Evolutionary conservation across 345 rosid species (phyloP), one percentile per base, ranked within the genome.

Genomic region (Erodium maritimum): DNA sequence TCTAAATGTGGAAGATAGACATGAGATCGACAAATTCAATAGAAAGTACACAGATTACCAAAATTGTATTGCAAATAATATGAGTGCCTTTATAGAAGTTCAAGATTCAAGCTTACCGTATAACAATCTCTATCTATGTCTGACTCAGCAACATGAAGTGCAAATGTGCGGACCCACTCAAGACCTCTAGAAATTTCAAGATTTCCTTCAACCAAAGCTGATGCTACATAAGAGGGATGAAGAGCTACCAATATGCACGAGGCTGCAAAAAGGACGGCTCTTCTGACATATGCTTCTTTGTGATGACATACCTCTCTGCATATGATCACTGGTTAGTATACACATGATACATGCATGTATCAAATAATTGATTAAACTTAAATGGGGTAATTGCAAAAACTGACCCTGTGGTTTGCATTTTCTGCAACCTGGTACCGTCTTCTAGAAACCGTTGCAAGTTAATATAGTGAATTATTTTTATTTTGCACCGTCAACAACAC

Each of bases 121-220:
- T 85, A 89, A 69, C 99, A 93, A 54, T 93, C 99, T 67, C 80
- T 80, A 69, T 89, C 95, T 0, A 74, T 67, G 63, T 93, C 99
- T 1, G 94, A 76, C 69, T 93, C 95, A 50, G 79, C 87, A 57
- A 87, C 64, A 23, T 74, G 75, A 60, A 89, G 78, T 65, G 96
- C 89, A 94, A 86, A 89, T 6, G 76, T 72, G 25, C 95, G 83
- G 58, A 93, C 67, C 99, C 99, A 93, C 69, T 93, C 99, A 57
- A 93, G 91, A 51, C 91, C 96, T 62, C 76, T 75, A 23, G 82
- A 73, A 69, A 87, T 65, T 65, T 83, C 94, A 33, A 71, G 65
- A 59, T 82, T 85, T 68, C 95, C 96, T 72, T 89, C 95, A 51
- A 72, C 65, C 64, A 93, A 65, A 61, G 80, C 75, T 34, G 96